phyloP scores from a whole-genome alignment of 306 rosid genomes.

The Lithocarpus polystachyus region DNA sequence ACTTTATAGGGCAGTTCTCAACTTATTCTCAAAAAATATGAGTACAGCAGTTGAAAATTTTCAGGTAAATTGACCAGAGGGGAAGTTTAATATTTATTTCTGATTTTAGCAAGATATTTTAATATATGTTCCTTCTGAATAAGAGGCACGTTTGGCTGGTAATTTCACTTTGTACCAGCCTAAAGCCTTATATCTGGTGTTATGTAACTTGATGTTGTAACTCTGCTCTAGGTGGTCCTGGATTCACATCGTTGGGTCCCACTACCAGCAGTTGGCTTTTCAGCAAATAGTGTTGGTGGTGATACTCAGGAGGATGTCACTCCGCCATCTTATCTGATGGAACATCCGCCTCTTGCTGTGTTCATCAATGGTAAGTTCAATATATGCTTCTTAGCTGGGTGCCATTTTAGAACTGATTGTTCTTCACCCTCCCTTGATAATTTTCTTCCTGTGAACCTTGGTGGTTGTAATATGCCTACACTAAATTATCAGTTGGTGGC shows the following conservation, averaged over 20 bases:
- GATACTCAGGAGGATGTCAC: slow-evolving; percentile 84
- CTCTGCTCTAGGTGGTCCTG: slow-evolving; percentile 68
- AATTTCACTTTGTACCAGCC: slow-evolving; percentile 16
- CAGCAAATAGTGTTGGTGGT: slow-evolving; percentile 52
- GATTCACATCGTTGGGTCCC: slow-evolving; percentile 99
- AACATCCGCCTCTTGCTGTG: slow-evolving; percentile 99
- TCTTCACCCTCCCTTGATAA: slow-evolving; percentile 1
- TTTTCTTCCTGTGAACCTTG: background rate
- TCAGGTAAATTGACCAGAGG: slow-evolving; percentile 58
- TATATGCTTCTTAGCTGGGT: slow-evolving; percentile 19
- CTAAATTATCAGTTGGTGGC: background rate
- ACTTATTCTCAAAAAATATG: slow-evolving; percentile 88
- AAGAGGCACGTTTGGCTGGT: slow-evolving; percentile 5
- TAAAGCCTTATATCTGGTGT: slow-evolving; percentile 2
- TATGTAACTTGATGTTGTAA: slow-evolving; percentile 19
- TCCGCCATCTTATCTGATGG: slow-evolving; percentile 94
- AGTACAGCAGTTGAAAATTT: slow-evolving; percentile 87
- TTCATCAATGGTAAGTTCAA: slow-evolving; percentile 75
- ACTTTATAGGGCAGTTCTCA: slow-evolving; percentile 81
- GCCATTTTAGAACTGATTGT: background rate
- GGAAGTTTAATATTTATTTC: slow-evolving; percentile 20
- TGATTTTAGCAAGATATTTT: slow-evolving; percentile 13
- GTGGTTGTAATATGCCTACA: background rate
- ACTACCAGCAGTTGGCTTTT: slow-evolving; percentile 84
- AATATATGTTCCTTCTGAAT: slow-evolving; percentile 7